Base-by-base conservation (phyloP, 2,329 filamentous ascomycete species). In the Sarocladium kiliense region DNA sequence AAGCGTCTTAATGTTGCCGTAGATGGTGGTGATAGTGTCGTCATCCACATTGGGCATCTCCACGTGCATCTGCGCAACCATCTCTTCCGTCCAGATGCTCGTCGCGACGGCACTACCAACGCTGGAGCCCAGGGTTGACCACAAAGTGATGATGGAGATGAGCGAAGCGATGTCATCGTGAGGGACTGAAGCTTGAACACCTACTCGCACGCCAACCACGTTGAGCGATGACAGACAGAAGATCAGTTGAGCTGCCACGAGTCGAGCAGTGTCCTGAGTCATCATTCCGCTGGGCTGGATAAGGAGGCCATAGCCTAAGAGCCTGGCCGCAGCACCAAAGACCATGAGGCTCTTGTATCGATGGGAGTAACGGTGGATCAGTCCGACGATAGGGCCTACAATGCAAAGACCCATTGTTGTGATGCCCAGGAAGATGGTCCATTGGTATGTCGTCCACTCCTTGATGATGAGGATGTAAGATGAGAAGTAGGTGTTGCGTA, bases 301-400 rank as follows among this genome's bases (percentile, higher is more conserved):
- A 2, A 71, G 61, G 5, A 74, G 55, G 3, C 65, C 71, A 36
- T 73, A 72, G 5, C 65, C 71, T 18, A 74, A 50, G 1, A 74
- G 56, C n/a, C 63, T 71, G 0, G 67, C 60, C 0, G 60, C 63
- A 2, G 68, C 68, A 11, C 71, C 74, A 34, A 73, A 61, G 26
- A 75, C 56, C 69, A 71, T 71, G 18, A 75, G 54, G 7, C 64
- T 59, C 64, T 74, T 75, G 68, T 75, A 76, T 1, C 72, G 66
- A 55, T 75, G 73, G 0, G 71, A 69, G 21, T 51, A 41, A 0
- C 68, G 59, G 27, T 74, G 72, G 26, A 70, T 60, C 11, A 71
- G 60, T 39, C 68, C 68, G 23, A 67, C 68, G 11, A 74, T 34
- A 2, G 70, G 71, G 0, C 71, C 65, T 3, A 73, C 39, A 3